phyloP scores from a whole-genome alignment of 1,284 basidiomycete species.

The Caloboletus firmus region DNA sequence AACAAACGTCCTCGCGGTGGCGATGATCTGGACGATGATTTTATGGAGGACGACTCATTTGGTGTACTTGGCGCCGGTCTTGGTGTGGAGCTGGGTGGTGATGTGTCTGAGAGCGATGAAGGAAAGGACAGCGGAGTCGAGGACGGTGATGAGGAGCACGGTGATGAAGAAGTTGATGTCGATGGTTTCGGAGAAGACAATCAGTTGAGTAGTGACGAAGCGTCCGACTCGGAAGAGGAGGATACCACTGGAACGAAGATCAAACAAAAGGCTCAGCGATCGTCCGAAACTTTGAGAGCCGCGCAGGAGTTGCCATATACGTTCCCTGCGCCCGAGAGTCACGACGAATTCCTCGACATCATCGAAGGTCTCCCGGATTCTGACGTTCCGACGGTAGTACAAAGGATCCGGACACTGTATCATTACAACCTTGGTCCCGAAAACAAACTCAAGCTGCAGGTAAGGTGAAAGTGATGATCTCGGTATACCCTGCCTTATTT shows the following conservation, averaged over 20 bases:
- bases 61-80: constrained; percentile 54
- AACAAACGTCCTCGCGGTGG: constrained; percentile 53
- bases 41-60: constrained; percentile 54
- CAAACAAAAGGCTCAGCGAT: constrained; percentile 29
- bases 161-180: constrained; percentile 39
- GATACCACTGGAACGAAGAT: constrained; percentile 46
- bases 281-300: constrained; percentile 32
- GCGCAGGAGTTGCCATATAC: constrained; percentile 82
- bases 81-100: constrained; percentile 30
- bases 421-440: constrained; percentile 89
- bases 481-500: constrained; percentile 5
- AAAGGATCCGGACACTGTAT: constrained; percentile 89
- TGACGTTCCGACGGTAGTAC: constrained; percentile 81
- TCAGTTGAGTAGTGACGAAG: constrained; percentile 35
- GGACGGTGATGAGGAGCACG: constrained; percentile 46
- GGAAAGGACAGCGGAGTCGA: constrained; percentile 54
- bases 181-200: constrained; percentile 39
- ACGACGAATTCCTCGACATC: constrained; percentile 87
- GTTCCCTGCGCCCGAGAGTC: constrained; percentile 84
- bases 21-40: constrained; percentile 95
- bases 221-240: constrained; percentile 37
- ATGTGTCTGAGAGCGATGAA: constrained; percentile 29
- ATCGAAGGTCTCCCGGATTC: constrained; percentile 68
- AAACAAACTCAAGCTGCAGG: constrained; percentile 92
- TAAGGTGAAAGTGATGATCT: constrained; percentile 33